A percentile compares a stretch with the other conserved stretches of the same genome.
phyloP scores from a whole-genome alignment of 768 basidiomycete genomes.

The Zangia roseola region DNA sequence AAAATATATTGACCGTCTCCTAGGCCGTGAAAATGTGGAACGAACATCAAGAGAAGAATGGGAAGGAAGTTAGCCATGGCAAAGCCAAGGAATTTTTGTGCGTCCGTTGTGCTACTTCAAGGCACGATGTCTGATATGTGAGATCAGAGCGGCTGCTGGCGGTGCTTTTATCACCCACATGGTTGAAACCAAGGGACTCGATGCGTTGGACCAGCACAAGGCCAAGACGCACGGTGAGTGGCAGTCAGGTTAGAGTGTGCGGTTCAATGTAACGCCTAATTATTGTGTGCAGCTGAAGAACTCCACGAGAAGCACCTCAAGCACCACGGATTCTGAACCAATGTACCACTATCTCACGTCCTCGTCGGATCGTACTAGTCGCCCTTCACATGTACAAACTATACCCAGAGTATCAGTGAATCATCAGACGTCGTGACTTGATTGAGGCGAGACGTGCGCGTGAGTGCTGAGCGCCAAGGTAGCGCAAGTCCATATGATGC shows the following conservation, averaged over 20 bases:
- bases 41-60: constrained; percentile 48
- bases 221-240: constrained; percentile 39
- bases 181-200: constrained; percentile 59
- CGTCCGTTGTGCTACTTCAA: constrained; percentile 31
- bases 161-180: constrained; percentile 54
- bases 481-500: no score
- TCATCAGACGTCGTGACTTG: not conserved
- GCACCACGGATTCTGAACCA: not conserved
- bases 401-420: not conserved
- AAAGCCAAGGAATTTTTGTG: constrained; percentile 51
- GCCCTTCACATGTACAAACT: not conserved
- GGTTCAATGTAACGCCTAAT: constrained; percentile 1
- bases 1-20: not conserved
- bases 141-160: constrained; percentile 49
- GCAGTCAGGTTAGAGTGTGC: no score
- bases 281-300: constrained; percentile 3
- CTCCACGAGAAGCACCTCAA: not conserved
- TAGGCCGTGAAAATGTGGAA: constrained; percentile 68
- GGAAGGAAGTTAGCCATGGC: constrained; percentile 48
- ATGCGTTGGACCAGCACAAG: constrained; percentile 44
- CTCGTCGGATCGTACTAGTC: not conserved
- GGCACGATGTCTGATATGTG: not conserved
- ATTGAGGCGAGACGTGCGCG: no score
- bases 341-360: not conserved
- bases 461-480: not conserved